A percentile compares a stretch with the other conserved stretches of the same genome.
Conservation (phyloP, 306 rosid species). For the Trifolium subterraneum region DNA sequence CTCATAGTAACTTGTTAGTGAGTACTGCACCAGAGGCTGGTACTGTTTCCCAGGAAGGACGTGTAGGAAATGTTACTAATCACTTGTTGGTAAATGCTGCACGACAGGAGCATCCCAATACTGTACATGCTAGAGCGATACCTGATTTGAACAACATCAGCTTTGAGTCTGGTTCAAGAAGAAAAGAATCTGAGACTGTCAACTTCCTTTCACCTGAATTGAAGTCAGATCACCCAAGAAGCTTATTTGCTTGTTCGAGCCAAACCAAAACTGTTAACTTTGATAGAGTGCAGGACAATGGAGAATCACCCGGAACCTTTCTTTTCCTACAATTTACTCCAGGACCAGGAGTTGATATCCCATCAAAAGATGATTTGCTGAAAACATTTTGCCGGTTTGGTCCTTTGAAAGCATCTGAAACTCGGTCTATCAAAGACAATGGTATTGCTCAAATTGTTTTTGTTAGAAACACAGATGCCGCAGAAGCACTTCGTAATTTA, state of each 20-base stretch:
- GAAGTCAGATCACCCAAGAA: conserved; percentile 40
- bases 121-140: conserved; percentile 41
- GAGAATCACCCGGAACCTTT: conserved; percentile 55
- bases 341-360: conserved; percentile 63
- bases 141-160: conserved; percentile 76
- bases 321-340: conserved; percentile 70
- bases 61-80: conserved; percentile 27
- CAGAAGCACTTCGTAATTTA: conserved; percentile 60
- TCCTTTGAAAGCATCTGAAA: conserved; percentile 72
- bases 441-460: conserved; percentile 68
- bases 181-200: conserved; percentile 46
- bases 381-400: conserved; percentile 75
- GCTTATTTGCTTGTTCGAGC: conserved; percentile 37
- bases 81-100: conserved; percentile 10
- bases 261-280: conserved; percentile 33
- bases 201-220: conserved; percentile 43
- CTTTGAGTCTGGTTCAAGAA: conserved; percentile 45
- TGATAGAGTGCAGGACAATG: conserved; percentile 45
- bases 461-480: conserved; percentile 61
- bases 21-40: conserved; percentile 30
- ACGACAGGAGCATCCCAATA: conserved; percentile 36
- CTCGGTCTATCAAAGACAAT: conserved; percentile 52
- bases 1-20: background rate
- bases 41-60: conserved; percentile 15
- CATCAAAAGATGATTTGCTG: conserved; percentile 70